Evolutionary conservation across 768 basidiomycete genomes (phyloP).

Genomic region (Saitozyma podzolica): DNA sequence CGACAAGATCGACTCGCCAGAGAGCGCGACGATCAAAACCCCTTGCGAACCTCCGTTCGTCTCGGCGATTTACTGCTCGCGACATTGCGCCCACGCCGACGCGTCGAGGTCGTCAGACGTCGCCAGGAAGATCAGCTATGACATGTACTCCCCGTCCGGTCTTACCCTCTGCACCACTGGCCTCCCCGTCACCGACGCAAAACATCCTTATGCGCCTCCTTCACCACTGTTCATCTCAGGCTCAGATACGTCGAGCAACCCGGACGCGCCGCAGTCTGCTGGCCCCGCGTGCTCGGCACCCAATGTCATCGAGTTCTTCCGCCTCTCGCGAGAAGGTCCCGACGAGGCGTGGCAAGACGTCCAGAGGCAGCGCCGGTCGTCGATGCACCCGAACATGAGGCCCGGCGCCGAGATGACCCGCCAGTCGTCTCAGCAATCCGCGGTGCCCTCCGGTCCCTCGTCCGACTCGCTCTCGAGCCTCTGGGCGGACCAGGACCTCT

Average conservation of each 20-base stretch:
- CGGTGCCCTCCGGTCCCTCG: constrained; percentile 13
- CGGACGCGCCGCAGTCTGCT: constrained; percentile 18
- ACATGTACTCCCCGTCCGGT: constrained; percentile 3
- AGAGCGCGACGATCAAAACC: constrained; percentile 1
- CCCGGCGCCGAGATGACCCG: constrained; percentile 17
- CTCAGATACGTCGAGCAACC: constrained; percentile 31
- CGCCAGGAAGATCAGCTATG: constrained; percentile 26
- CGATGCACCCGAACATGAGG: constrained; percentile 29
- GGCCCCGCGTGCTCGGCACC: constrained; percentile 40
- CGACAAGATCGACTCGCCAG: background rate
- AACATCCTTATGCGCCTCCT: constrained; percentile 34
- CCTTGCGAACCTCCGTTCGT: constrained; percentile 17
- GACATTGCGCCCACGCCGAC: constrained; percentile 35
- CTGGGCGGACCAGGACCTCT: constrained; percentile 26
- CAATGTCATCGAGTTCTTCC: constrained; percentile 38
- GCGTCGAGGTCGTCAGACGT: constrained; percentile 27
- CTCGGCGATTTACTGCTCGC: constrained; percentile 43
- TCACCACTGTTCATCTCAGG: constrained; percentile 45
- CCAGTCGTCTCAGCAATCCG: constrained; percentile 7
- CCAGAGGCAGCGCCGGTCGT: constrained; percentile 32
- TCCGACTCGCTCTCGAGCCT: constrained; percentile 33
- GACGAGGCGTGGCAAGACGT: constrained; percentile 43
- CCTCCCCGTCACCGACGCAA: constrained; percentile 15
- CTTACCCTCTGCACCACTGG: constrained; percentile 15
- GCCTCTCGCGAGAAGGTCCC: constrained; percentile 34